Evolutionary conservation across 164 flowering plant species (phyloP).

Genomic region (Magnolia kwangsiensis): DNA sequence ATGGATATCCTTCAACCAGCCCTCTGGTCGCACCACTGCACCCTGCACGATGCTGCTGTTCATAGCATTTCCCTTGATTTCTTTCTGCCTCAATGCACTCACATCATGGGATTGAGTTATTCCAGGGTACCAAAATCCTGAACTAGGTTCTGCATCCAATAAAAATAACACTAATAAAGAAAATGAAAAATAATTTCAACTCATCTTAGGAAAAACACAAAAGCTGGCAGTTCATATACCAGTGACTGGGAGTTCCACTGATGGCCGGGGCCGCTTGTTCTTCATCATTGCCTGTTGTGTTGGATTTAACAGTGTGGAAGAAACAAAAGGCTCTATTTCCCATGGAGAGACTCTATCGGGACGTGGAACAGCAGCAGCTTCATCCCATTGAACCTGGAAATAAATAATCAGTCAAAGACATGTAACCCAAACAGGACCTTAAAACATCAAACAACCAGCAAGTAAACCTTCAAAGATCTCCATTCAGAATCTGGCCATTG

Average conservation of each 20-base stretch:
- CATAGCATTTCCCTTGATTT: constrained; percentile 19
- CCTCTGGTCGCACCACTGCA: constrained; percentile 24
- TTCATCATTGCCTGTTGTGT: constrained; percentile 33
- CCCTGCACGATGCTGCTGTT: constrained; percentile 23
- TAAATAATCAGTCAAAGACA: background rate
- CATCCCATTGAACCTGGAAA: constrained; percentile 91
- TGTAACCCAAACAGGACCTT: background rate
- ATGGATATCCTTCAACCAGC: constrained; percentile 10
- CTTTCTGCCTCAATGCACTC: constrained; percentile 29
- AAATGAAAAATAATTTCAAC: background rate
- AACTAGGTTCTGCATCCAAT: constrained; percentile 31
- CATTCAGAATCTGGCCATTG: constrained; percentile 73
- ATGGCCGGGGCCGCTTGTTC: constrained; percentile 61
- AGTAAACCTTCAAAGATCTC: constrained; percentile 64
- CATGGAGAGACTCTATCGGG: constrained; percentile 92
- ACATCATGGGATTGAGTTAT: constrained; percentile 34
- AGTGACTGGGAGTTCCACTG: constrained; percentile 37
- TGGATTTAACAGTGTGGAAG: constrained; percentile 35
- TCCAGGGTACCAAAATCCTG: constrained; percentile 49
- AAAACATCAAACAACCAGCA: background rate
- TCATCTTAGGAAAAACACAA: background rate
- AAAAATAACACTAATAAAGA: background rate
- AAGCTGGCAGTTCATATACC: constrained; percentile 26
- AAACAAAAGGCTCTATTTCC: constrained; percentile 77
- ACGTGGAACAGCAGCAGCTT: constrained; percentile 62